Conservation (phyloP, 176 grass and related monocot species). For the Hsuehochloa calcarea region DNA sequence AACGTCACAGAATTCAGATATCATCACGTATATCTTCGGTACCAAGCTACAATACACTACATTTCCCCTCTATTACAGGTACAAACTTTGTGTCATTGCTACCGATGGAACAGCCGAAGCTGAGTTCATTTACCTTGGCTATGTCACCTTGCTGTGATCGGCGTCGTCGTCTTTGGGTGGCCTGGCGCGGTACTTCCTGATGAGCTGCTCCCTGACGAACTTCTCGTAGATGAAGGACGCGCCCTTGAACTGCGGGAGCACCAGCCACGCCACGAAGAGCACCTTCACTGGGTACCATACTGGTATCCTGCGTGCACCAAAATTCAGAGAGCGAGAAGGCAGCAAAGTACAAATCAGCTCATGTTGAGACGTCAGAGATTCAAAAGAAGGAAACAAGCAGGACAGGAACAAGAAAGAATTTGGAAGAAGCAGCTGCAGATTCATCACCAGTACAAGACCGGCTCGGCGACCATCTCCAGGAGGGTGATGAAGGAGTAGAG, state of each 20-base stretch:
- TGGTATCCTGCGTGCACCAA: conserved; percentile 36
- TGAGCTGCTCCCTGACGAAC: conserved; percentile 74
- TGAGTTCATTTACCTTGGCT: too few relatives aligned
- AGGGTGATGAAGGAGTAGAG: conserved; percentile 71
- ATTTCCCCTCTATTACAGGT: too few relatives aligned
- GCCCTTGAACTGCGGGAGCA: conserved; percentile 80
- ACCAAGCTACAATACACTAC: too few relatives aligned
- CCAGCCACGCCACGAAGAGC: conserved; percentile 64
- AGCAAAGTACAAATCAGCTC: neutral
- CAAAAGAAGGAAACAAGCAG: too few relatives aligned
- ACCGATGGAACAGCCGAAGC: too few relatives aligned
- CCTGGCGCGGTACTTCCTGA: conserved; percentile 45
- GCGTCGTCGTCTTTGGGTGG: neutral
- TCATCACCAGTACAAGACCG: conserved; percentile 48
- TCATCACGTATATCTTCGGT: too few relatives aligned
- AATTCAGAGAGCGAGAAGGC: neutral
- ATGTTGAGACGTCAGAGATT: neutral
- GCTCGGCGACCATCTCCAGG: conserved; percentile 62
- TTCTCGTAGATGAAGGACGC: conserved; percentile 83
- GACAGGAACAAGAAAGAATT: too few relatives aligned
- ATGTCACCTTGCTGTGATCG: too few relatives aligned
- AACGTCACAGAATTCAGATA: too few relatives aligned
- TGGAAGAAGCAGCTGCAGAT: neutral
- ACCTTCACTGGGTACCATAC: conserved; percentile 66
- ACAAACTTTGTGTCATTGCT: too few relatives aligned